Evolutionary conservation across 2,329 filamentous ascomycete species (phyloP).

Genomic region (Trichophyton verrucosum): DNA sequence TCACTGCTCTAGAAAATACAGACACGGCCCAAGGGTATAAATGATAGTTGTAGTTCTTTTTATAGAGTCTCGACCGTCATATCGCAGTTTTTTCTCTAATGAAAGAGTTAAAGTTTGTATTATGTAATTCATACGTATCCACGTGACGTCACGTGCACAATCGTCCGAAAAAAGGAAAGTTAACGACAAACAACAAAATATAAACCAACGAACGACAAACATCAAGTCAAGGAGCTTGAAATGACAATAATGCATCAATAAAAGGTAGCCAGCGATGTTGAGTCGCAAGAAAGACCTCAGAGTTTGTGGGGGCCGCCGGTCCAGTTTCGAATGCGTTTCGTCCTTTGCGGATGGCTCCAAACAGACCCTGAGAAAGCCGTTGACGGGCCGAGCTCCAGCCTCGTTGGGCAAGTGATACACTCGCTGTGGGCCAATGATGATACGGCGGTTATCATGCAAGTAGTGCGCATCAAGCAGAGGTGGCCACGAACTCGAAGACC

Average conservation of each 20-base stretch:
- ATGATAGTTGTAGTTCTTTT: neutral
- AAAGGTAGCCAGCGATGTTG: too few species aligned
- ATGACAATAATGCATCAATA: too few species aligned
- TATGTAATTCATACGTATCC: too few species aligned
- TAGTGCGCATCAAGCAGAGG: neutral
- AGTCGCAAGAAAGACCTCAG: neutral
- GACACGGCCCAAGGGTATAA: neutral
- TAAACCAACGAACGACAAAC: too few species aligned
- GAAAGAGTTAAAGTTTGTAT: too few species aligned
- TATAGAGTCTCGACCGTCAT: too few species aligned
- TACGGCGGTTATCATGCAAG: neutral
- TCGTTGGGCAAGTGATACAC: neutral
- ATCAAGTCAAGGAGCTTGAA: too few species aligned
- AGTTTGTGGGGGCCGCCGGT: neutral
- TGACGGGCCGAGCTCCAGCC: neutral
- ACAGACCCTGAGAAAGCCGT: neutral
- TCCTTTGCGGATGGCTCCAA: neutral
- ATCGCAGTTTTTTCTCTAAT: too few species aligned
- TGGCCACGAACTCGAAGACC: neutral
- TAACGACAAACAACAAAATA: too few species aligned
- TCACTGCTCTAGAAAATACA: too few species aligned
- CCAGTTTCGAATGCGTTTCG: neutral
- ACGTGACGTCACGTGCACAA: too few species aligned
- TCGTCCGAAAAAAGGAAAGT: too few species aligned
- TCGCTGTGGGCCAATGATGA: neutral